A percentile compares a stretch with the other conserved stretches of the same genome.
Evolutionary conservation across 106 monocot genomes (phyloP).

Genomic region (Dendrobium nobile): DNA sequence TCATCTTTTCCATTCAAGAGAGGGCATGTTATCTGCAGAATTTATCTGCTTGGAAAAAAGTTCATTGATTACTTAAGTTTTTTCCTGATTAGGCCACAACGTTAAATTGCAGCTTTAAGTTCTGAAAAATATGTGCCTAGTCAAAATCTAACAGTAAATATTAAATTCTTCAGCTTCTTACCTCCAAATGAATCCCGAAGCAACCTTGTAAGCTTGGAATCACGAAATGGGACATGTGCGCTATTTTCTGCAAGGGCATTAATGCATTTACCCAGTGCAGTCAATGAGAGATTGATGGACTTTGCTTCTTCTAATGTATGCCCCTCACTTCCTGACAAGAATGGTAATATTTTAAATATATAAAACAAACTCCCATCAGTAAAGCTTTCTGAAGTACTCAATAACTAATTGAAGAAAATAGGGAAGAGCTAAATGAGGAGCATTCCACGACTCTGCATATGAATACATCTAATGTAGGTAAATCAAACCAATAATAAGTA

Average conservation of each 20-base stretch:
- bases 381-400: not conserved
- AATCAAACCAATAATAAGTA: constrained; percentile 4
- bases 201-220: constrained; percentile 93
- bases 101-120: not conserved
- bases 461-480: not conserved
- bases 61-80: not conserved
- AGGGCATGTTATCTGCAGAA: not conserved
- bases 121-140: not conserved
- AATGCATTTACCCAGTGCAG: constrained; percentile 95
- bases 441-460: not conserved
- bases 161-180: constrained; percentile 21
- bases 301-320: constrained; percentile 97
- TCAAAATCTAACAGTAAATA: not conserved
- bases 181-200: constrained; percentile 99
- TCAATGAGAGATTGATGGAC: constrained; percentile 90
- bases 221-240: constrained; percentile 95
- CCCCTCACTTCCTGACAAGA: constrained; percentile 83
- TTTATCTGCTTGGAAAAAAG: not conserved
- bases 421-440: not conserved
- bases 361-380: not conserved
- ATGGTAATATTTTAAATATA: not conserved
- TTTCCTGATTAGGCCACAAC: not conserved
- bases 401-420: not conserved
- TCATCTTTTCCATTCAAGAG: not conserved
- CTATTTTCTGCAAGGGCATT: constrained; percentile 96